A percentile compares a stretch with the other conserved stretches of the same genome.
phyloP scores from a whole-genome alignment of 345 rosid species.

The Draba incana region DNA sequence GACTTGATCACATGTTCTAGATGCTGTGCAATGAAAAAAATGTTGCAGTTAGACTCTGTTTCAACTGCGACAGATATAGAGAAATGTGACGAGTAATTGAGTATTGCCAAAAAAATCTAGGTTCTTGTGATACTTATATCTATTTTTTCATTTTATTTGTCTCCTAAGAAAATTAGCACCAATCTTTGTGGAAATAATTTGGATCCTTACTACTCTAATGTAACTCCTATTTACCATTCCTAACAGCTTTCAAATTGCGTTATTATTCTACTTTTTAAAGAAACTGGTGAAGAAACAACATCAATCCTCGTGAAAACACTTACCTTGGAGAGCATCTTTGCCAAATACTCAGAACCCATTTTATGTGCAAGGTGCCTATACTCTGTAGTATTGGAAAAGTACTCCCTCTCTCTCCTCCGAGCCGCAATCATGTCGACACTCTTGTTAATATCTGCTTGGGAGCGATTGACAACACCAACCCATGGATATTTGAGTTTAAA shows the following conservation, averaged over 20 bases:
- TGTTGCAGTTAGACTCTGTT: constrained; percentile 26
- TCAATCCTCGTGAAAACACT: constrained; percentile 18
- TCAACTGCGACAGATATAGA: constrained; percentile 20
- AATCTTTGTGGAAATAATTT: constrained; percentile 44
- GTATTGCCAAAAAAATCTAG: constrained; percentile 26
- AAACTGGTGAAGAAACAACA: constrained; percentile 1
- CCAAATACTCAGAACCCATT: constrained; percentile 99
- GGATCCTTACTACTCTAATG: constrained; percentile 40
- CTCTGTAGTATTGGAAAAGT: constrained; percentile 81
- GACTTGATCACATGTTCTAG: constrained; percentile 97
- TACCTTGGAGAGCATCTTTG: constrained; percentile 95
- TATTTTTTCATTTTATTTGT: background rate
- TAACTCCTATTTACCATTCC: constrained; percentile 14
- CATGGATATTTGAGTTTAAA: constrained; percentile 92
- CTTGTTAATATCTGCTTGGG: constrained; percentile 98
- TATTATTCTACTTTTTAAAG: constrained; percentile 11
- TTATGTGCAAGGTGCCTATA: constrained; percentile 94
- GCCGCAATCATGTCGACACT: constrained; percentile 99
- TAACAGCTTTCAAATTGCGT: background rate
- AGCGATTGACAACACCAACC: constrained; percentile 99
- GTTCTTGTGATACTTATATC: constrained; percentile 13
- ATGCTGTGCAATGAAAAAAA: constrained; percentile 61
- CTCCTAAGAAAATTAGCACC: constrained; percentile 16
- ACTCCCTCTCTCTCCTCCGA: constrained; percentile 91
- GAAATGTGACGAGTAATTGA: background rate